Conservation (phyloP, 2,329 filamentous ascomycete species). For the Claviceps spartinae region DNA sequence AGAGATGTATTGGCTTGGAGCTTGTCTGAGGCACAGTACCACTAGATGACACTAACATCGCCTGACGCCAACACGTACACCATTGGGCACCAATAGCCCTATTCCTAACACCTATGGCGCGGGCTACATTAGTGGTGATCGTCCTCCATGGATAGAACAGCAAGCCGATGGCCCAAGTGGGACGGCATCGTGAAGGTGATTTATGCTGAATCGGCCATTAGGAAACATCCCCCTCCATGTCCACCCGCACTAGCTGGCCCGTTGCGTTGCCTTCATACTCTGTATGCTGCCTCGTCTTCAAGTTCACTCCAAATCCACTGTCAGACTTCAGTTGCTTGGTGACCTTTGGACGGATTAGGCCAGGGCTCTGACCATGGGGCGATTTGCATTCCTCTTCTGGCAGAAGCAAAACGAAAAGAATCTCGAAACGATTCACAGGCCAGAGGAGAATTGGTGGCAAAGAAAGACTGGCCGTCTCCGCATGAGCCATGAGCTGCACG, state of each 20-base stretch:
- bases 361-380: not conserved
- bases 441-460: not conserved
- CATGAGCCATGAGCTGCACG: constrained; percentile 10
- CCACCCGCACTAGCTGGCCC: not conserved
- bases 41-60: not conserved
- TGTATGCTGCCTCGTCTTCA: not conserved
- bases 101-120: not conserved
- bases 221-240: not conserved
- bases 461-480: not conserved
- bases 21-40: not conserved
- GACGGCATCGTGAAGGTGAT: not conserved
- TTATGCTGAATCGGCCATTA: not conserved
- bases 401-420: not conserved
- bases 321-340: not conserved
- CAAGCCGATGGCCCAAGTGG: not conserved
- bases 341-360: not conserved
- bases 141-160: not conserved
- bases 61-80: constrained; percentile 3
- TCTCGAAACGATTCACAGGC: not conserved
- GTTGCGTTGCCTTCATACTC: not conserved
- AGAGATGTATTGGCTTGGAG: constrained; percentile 1
- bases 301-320: too few species aligned
- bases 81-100: constrained; percentile 2
- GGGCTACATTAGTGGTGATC: not conserved
- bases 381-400: not conserved